Conservation (phyloP, 1,284 basidiomycete genomes). For the Leccinum discolor region DNA sequence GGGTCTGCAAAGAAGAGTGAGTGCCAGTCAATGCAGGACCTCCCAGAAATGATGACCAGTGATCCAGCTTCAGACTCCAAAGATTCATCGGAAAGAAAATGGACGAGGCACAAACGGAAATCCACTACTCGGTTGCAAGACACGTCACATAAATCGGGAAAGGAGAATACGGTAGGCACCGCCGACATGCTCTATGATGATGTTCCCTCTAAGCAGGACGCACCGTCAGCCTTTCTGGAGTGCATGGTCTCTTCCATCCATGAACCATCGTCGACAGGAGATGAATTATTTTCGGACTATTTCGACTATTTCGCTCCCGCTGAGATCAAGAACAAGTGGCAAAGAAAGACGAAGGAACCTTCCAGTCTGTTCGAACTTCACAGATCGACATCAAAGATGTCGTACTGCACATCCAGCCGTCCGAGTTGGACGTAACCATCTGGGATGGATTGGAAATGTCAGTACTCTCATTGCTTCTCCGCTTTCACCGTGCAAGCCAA, state of each 20-base stretch:
- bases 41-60: not conserved
- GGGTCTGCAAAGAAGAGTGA: slow-evolving; percentile 8
- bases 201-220: no score
- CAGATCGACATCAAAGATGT: slow-evolving; percentile 12
- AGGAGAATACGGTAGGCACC: not conserved
- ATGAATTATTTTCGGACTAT: not conserved
- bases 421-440: slow-evolving; percentile 19
- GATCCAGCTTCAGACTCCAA: not conserved
- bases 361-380: not conserved
- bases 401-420: slow-evolving; percentile 13
- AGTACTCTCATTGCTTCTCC: slow-evolving; percentile 6
- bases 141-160: slow-evolving; percentile 1
- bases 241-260: no score
- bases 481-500: not conserved
- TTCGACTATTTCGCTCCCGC: not conserved
- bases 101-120: not conserved
- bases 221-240: no score
- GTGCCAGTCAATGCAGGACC: not conserved
- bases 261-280: no score
- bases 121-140: slow-evolving; percentile 2
- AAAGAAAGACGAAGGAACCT: not conserved
- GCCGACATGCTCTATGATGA: slow-evolving; percentile 1
- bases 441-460: slow-evolving; percentile 26
- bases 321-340: not conserved
- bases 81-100: not conserved